These are phyloP conservation scores for Kazachstania taianensis DNA, from an alignment of 805 yeast genomes.

Conservation along the genomic window DNA sequence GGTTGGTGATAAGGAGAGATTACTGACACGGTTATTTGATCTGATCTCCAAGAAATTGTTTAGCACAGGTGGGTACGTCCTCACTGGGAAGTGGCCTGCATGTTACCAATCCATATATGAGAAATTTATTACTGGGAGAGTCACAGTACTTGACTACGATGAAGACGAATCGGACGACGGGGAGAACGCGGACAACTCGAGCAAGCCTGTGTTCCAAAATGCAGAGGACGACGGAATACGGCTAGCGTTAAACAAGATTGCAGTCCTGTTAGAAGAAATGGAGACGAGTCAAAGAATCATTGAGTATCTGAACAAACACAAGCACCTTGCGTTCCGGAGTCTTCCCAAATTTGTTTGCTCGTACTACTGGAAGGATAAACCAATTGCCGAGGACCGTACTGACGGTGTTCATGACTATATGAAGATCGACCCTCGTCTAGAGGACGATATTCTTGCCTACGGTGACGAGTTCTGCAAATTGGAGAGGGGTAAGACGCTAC, in stretches of 20 bases:
- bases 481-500: conserved; percentile 50
- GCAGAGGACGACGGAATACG: conserved; percentile 7
- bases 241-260: conserved; percentile 44
- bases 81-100: conserved; percentile 20
- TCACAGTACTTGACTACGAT: not conserved
- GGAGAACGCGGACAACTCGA: not conserved
- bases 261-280: conserved; percentile 77
- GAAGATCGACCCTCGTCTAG: not conserved
- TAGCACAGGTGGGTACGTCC: conserved; percentile 12
- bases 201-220: not conserved
- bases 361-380: conserved; percentile 60
- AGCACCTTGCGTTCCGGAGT: no score
- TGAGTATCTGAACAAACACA: no score
- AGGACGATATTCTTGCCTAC: conserved; percentile 26
- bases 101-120: conserved; percentile 15
- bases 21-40: conserved; percentile 18
- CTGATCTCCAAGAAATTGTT: conserved; percentile 19
- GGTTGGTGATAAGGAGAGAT: conserved; percentile 18
- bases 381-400: not conserved
- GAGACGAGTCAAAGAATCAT: conserved; percentile 39
- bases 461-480: conserved; percentile 32
- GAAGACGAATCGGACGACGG: not conserved
- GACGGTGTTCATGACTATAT: not conserved
- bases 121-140: conserved; percentile 7
- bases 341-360: conserved; percentile 65